Percentiles rank a stretch among this genome's conserved stretches.
These are phyloP conservation scores for Coemansia sp. DNA, from an alignment of 192 early-diverging fungal species.

Conservation along the genomic window DNA sequence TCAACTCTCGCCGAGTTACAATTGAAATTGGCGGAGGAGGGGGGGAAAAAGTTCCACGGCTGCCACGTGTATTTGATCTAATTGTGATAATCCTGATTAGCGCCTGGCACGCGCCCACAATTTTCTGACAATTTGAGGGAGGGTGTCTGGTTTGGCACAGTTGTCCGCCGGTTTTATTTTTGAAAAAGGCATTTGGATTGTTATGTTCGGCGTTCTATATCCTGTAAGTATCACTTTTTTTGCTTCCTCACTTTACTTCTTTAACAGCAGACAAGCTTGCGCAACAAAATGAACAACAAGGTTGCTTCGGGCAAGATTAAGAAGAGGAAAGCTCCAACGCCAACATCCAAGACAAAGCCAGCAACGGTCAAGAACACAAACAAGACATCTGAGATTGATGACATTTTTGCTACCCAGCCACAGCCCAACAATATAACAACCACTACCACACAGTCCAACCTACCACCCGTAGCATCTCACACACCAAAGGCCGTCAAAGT, in stretches of 20 bases:
- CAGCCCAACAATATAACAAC: not conserved
- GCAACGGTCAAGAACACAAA: not conserved
- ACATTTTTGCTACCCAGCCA: constrained; percentile 34
- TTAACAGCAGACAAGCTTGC: not conserved
- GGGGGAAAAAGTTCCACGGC: too few species aligned
- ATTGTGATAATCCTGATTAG: too few species aligned
- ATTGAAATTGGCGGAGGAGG: too few species aligned
- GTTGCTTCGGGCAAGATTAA: constrained; percentile 23
- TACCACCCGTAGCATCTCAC: not conserved
- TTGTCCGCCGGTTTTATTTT: too few species aligned
- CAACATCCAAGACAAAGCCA: not conserved
- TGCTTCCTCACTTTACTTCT: not conserved
- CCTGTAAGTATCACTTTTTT: not conserved
- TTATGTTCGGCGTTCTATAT: too few species aligned
- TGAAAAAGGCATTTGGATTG: too few species aligned
- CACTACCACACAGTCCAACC: not conserved
- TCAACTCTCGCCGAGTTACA: too few species aligned
- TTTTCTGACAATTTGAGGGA: not conserved
- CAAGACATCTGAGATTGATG: constrained; percentile 38
- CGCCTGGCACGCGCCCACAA: too few species aligned
- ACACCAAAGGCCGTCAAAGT: constrained; percentile 20
- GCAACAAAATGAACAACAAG: constrained; percentile 14
- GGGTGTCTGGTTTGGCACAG: too few species aligned
- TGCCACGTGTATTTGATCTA: too few species aligned
- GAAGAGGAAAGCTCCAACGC: not conserved